phyloP scores from a whole-genome alignment of 306 rosid genomes.

The Begonia masoniana region DNA sequence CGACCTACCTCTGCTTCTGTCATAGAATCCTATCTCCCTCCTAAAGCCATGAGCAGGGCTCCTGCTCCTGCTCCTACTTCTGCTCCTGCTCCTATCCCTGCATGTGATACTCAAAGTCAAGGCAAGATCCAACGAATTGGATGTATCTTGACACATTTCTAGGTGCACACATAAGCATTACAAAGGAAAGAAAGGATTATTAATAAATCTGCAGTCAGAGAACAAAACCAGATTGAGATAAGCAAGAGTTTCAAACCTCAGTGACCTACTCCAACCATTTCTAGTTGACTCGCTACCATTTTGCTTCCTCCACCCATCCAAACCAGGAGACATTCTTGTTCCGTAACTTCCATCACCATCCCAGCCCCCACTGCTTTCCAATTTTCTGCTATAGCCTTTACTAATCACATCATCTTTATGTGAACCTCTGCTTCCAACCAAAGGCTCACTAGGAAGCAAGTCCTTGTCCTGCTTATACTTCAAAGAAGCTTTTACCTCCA shows the following conservation, averaged over 20 bases:
- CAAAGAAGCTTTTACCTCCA: conserved; percentile 37
- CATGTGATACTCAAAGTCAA: conserved; percentile 4
- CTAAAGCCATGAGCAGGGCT: conserved; percentile 44
- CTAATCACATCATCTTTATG: conserved; percentile 34
- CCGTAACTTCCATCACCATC: conserved; percentile 45
- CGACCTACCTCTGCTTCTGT: conserved; percentile 54
- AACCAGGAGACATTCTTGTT: conserved; percentile 63
- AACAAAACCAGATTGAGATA: no score
- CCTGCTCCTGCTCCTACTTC: conserved; percentile 37
- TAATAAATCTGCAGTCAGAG: neutral
- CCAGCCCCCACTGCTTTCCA: conserved; percentile 40
- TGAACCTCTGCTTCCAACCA: conserved; percentile 52
- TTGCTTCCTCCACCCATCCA: conserved; percentile 55
- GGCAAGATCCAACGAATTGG: conserved; percentile 3
- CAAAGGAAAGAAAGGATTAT: no score
- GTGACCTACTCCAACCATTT: conserved; percentile 54
- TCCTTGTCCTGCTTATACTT: conserved; percentile 34
- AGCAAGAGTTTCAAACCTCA: no score
- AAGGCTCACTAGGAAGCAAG: conserved; percentile 40
- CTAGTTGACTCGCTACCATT: conserved; percentile 54
- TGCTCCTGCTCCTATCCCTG: conserved; percentile 37
- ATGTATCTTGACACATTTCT: neutral
- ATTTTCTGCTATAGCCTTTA: conserved; percentile 36
- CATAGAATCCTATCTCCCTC: conserved; percentile 52
- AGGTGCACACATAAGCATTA: no score